Evolutionary conservation across 1,284 basidiomycete genomes (phyloP).

Genomic region (Cronartium quercuum): DNA sequence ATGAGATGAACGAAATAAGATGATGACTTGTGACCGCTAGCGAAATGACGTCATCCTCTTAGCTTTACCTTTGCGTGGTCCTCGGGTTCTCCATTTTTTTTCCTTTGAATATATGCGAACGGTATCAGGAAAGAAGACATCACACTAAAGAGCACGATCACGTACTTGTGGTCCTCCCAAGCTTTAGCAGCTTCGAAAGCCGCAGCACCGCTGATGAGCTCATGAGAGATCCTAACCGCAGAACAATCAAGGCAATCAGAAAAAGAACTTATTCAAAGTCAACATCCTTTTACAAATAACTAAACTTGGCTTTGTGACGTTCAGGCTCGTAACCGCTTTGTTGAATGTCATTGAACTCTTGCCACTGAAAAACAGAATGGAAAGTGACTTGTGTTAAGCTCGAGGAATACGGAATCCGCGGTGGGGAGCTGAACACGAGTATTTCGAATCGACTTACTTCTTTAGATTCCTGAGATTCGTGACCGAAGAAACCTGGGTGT

Average conservation of each 20-base stretch:
- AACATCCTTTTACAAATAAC: too few relatives aligned
- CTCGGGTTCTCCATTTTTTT: slow-evolving; percentile 30
- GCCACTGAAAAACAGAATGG: neutral
- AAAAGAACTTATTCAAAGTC: neutral
- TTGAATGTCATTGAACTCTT: neutral
- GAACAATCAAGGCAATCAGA: neutral
- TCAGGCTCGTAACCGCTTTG: neutral
- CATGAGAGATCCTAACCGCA: slow-evolving; percentile 24
- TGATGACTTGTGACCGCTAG: too few relatives aligned
- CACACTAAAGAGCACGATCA: neutral
- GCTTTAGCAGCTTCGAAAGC: slow-evolving; percentile 35
- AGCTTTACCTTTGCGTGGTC: slow-evolving; percentile 6
- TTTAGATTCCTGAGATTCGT: neutral
- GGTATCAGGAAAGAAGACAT: neutral
- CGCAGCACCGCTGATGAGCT: slow-evolving; percentile 35
- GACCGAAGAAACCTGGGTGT: neutral
- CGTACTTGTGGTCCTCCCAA: slow-evolving; percentile 38
- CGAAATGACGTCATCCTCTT: too few relatives aligned
- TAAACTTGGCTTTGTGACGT: neutral
- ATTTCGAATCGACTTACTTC: neutral
- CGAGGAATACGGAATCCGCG: neutral
- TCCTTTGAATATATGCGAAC: neutral
- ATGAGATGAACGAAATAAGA: too few relatives aligned
- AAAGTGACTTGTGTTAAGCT: neutral
- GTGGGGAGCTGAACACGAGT: neutral